Evolutionary conservation across 148 eudicot genomes (phyloP).

Genomic region (Arctostaphylos glauca): DNA sequence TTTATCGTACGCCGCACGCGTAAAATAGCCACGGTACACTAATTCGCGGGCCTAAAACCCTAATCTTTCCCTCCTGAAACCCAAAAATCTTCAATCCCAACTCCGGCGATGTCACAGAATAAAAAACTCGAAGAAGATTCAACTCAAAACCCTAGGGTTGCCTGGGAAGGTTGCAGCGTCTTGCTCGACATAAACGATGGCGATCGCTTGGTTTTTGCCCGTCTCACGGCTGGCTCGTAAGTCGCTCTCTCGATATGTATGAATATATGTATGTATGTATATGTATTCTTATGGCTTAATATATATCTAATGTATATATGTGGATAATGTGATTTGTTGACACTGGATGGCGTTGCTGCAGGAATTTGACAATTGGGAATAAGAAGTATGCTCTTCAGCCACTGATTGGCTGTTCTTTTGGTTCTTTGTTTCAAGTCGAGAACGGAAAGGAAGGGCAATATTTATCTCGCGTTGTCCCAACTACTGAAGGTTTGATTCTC

Average conservation of each 20-base stretch:
- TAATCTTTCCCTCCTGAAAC: background rate
- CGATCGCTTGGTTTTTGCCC: slow-evolving; percentile 82
- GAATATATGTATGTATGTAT: background rate
- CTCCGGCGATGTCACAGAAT: slow-evolving; percentile 20
- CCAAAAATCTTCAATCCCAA: background rate
- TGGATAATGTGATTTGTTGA: slow-evolving; percentile 7
- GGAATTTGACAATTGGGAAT: slow-evolving; percentile 81
- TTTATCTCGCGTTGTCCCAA: slow-evolving; percentile 49
- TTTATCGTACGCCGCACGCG: background rate
- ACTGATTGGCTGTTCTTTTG: slow-evolving; percentile 84
- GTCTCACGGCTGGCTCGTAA: slow-evolving; percentile 78
- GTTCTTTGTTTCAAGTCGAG: slow-evolving; percentile 72
- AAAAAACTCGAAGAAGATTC: slow-evolving; percentile 21
- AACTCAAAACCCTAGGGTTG: slow-evolving; percentile 45
- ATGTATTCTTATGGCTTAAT: background rate
- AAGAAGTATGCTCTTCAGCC: slow-evolving; percentile 61
- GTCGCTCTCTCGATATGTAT: background rate
- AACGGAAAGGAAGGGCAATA: slow-evolving; percentile 59
- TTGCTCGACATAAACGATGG: slow-evolving; percentile 92
- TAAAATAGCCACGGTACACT: background rate
- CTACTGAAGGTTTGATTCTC: slow-evolving; percentile 43
- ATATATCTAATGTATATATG: background rate
- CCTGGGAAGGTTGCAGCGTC: slow-evolving; percentile 94
- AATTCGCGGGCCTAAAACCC: background rate
- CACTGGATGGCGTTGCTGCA: slow-evolving; percentile 34